Evolutionary conservation across 495 filamentous ascomycete species (phyloP).

Genomic region (Apiosordaria backusii): DNA sequence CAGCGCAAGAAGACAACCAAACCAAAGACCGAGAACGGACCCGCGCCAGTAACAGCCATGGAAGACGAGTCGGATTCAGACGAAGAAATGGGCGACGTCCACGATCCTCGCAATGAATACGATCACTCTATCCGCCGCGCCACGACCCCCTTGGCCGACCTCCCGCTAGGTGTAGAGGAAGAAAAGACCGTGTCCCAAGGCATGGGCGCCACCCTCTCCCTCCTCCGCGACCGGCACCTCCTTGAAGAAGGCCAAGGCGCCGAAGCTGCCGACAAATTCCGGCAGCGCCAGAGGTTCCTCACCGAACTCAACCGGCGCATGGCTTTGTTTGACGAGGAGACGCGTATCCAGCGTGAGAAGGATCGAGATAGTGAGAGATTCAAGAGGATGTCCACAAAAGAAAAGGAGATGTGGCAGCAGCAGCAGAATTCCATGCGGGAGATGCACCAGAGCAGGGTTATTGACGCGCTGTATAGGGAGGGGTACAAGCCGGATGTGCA

Average conservation of each 20-base stretch:
- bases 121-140: slow-evolving; percentile 18
- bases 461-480: slow-evolving; percentile 77
- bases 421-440: slow-evolving; percentile 85
- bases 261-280: slow-evolving; percentile 63
- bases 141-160: slow-evolving; percentile 22
- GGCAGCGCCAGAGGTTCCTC: slow-evolving; percentile 77
- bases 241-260: slow-evolving; percentile 60
- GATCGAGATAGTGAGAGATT: slow-evolving; percentile 78
- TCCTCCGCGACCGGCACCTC: slow-evolving; percentile 79
- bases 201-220: slow-evolving; percentile 72
- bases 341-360: slow-evolving; percentile 78
- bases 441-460: slow-evolving; percentile 69
- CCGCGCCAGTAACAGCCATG: slow-evolving; percentile 44
- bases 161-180: slow-evolving; percentile 71
- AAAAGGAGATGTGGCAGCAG: slow-evolving; percentile 85
- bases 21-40: slow-evolving; percentile 35
- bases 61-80: slow-evolving; percentile 42
- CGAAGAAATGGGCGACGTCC: slow-evolving; percentile 54
- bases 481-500: slow-evolving; percentile 88
- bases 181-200: slow-evolving; percentile 74
- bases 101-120: slow-evolving; percentile 47
- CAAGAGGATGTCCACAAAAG: slow-evolving; percentile 80
- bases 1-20: slow-evolving; percentile 36
- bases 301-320: slow-evolving; percentile 70
- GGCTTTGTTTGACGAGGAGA: slow-evolving; percentile 69